phyloP scores from a whole-genome alignment of 345 rosid genomes.

The Nephelium lappaceum region DNA sequence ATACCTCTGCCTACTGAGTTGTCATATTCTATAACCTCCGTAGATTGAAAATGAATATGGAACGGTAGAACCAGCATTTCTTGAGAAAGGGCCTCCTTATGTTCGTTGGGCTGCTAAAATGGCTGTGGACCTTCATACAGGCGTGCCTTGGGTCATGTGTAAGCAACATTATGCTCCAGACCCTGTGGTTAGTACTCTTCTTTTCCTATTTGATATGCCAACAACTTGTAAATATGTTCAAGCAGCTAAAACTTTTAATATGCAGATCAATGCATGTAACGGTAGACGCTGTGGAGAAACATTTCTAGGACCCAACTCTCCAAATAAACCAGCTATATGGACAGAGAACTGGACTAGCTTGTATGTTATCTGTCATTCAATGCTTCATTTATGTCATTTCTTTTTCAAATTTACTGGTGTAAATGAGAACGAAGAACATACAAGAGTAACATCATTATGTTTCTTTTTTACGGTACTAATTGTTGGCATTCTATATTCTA shows the following conservation, averaged over 20 bases:
- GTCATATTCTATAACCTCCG: background rate
- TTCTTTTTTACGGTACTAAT: too few relatives aligned
- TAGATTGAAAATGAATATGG: constrained; percentile 85
- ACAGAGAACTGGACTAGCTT: constrained; percentile 83
- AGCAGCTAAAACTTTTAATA: too few relatives aligned
- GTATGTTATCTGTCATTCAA: constrained; percentile 30
- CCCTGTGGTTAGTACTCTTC: constrained; percentile 51
- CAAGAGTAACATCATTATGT: too few relatives aligned
- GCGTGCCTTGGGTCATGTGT: constrained; percentile 91
- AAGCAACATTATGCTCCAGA: constrained; percentile 81
- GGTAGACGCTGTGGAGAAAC: constrained; percentile 73
- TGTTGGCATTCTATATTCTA: too few relatives aligned
- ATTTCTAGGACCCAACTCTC: constrained; percentile 65
- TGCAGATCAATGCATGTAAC: constrained; percentile 76
- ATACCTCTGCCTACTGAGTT: background rate
- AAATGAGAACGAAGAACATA: background rate
- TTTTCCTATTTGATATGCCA: too few relatives aligned
- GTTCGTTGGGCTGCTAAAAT: constrained; percentile 74
- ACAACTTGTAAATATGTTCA: too few relatives aligned
- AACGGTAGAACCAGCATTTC: constrained; percentile 49
- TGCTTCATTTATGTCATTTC: too few relatives aligned
- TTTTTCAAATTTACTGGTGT: background rate
- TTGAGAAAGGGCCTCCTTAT: constrained; percentile 47
- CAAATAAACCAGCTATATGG: constrained; percentile 66
- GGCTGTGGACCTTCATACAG: constrained; percentile 65